These are phyloP conservation scores for Helotiales sp. DNA, from an alignment of 2,329 filamentous ascomycete species.

Conservation along the genomic window DNA sequence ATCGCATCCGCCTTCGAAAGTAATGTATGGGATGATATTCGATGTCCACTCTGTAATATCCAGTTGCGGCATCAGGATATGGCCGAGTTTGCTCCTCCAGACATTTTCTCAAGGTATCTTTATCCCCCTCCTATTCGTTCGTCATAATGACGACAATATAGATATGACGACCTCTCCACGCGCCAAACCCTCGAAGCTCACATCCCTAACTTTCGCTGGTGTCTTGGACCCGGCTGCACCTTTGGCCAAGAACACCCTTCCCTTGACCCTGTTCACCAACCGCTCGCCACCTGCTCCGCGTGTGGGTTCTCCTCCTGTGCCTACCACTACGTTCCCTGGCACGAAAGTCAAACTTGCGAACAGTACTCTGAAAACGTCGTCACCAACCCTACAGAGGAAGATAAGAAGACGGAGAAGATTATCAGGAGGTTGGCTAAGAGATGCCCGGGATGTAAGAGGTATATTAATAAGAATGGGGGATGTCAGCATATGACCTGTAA, in stretches of 20 bases:
- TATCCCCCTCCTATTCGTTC: neutral
- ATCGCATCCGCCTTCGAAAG: conserved; percentile 10
- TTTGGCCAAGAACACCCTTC: conserved; percentile 21
- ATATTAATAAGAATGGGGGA: conserved; percentile 23
- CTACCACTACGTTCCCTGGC: conserved; percentile 19
- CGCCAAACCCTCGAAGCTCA: conserved; percentile 9
- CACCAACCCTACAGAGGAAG: neutral
- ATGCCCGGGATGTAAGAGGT: conserved; percentile 20
- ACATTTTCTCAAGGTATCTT: conserved; percentile 13
- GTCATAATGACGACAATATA: neutral
- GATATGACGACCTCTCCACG: conserved; percentile 13
- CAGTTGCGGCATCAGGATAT: conserved; percentile 19
- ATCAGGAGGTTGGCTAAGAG: conserved; percentile 21
- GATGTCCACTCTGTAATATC: conserved; percentile 17
- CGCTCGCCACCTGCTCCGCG: conserved; percentile 12
- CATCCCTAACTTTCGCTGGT: conserved; percentile 21
- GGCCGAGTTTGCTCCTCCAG: conserved; percentile 12
- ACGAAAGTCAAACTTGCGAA: conserved; percentile 15
- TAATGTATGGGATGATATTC: conserved; percentile 20
- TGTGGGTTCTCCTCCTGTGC: conserved; percentile 16
- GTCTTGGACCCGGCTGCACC: conserved; percentile 15
- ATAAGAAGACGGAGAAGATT: conserved; percentile 18
- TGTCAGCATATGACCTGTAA: conserved; percentile 24
- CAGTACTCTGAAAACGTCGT: conserved; percentile 11
- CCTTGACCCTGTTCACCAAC: neutral